Evolutionary conservation across 768 basidiomycete genomes (phyloP), one percentile per base, ranked within the genome.

Genomic region (Vishniacozyma victoriae): DNA sequence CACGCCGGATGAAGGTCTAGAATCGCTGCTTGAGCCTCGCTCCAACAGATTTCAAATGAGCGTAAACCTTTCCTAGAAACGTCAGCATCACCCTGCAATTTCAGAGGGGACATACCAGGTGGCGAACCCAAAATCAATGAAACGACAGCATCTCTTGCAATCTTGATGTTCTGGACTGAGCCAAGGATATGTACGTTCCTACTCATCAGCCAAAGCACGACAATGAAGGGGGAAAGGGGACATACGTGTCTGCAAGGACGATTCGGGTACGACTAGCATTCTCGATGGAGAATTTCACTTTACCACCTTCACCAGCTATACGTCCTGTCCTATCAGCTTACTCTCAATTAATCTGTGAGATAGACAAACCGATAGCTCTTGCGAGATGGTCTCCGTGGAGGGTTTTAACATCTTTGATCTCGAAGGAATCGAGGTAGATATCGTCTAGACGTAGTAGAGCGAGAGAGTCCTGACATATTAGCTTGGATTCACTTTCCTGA

Each of bases 131-230:
- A 78, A 57, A 96, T 96, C 16, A 95, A 80, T 13, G 88, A 90
- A 22, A 95, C 92, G 54, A 99, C 83, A 5, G 95, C 91, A 72
- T 96, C 93, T 48, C 92, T 80, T 0, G 95, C 95, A 49, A 97
- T 81, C 74, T 93, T 95, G 77, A 99, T 97, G 67, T 95, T 95
- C 76, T 92, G 88, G 76, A 95, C 96, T 14, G 92, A 93, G 19
- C 95, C 95, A 72, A 99, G 83, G 60, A 99, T 96, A 62, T 96
- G 92, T 31, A 99, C 95, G 80, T 95, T 92, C 23, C 92, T 95
- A 62, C 52, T n/a, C n/a, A 39, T 46, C 46, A 54, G 57, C 41
- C 18, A 9, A 33, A 38, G 26, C 24, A 5, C 37, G 15, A 19
- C 12, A 48, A 15, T 3, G 25, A 29, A 33, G 27, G 25, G 22